phyloP scores from a whole-genome alignment of 306 rosid species.

The Neltuma alba region DNA sequence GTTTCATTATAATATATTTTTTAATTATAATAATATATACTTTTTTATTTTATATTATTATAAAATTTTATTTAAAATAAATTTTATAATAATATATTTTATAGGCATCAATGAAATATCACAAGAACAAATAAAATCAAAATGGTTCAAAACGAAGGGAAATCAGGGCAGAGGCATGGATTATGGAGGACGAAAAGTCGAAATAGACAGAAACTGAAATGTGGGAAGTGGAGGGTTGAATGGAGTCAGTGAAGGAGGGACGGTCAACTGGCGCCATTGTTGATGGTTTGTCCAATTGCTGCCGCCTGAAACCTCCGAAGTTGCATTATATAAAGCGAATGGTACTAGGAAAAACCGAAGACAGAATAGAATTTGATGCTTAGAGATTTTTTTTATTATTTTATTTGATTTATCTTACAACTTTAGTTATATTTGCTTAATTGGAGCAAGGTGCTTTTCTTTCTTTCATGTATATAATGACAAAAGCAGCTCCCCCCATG shows the following conservation, averaged over 20 bases:
- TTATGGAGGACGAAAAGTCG: conserved; percentile 64
- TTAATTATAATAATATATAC: too few species aligned
- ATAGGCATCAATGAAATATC: too few species aligned
- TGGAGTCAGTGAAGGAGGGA: conserved; percentile 81
- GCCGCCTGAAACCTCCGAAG: not conserved
- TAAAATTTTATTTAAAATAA: too few species aligned
- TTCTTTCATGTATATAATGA: too few species aligned
- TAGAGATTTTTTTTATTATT: not conserved
- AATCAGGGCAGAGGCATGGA: conserved; percentile 72
- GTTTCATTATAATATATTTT: too few species aligned
- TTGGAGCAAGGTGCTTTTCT: not conserved
- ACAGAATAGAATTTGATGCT: not conserved
- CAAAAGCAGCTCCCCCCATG: too few species aligned
- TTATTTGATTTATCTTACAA: too few species aligned
- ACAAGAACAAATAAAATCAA: too few species aligned
- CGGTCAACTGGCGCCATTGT: conserved; percentile 86
- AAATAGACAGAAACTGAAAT: conserved; percentile 64
- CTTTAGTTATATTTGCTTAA: not conserved
- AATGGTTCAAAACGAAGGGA: too few species aligned
- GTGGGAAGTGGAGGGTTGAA: conserved; percentile 58
- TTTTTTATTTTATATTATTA: too few species aligned
- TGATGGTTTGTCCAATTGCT: not conserved
- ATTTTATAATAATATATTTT: too few species aligned
- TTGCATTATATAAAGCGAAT: not conserved
- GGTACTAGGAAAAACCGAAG: not conserved